Conservation (phyloP, 2,329 filamentous ascomycete species). For the Trichoderma pleuroti region DNA sequence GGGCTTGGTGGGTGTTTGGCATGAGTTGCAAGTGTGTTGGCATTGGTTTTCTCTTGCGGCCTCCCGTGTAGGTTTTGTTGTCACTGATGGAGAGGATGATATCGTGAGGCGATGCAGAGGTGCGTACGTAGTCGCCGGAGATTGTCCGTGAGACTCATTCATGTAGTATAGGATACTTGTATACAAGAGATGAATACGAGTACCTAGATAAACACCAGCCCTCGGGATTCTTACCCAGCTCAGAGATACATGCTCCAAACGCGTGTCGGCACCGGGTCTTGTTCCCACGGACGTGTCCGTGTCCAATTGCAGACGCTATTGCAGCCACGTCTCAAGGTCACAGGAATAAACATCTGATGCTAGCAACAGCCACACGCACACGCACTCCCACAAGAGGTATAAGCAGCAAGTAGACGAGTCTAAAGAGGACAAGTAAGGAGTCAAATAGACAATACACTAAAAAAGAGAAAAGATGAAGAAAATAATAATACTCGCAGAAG, state of each 20-base stretch:
- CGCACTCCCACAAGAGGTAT: neutral
- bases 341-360: slow-evolving; percentile 8
- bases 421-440: neutral
- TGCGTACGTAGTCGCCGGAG: neutral
- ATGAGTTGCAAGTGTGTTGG: neutral
- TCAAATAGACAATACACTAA: neutral
- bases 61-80: neutral
- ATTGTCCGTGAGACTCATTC: neutral
- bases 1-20: neutral
- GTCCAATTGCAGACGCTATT: neutral
- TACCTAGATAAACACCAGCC: neutral
- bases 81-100: neutral
- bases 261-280: neutral
- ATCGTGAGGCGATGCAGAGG: neutral
- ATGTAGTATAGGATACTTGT: neutral
- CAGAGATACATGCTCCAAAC: neutral
- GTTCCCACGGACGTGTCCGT: neutral
- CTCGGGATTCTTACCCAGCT: neutral
- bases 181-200: neutral
- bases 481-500: neutral
- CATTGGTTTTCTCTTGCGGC: neutral
- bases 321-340: neutral
- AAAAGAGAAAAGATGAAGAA: neutral
- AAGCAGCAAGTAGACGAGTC: neutral
- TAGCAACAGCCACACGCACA: slow-evolving; percentile 4